Base-by-base conservation (phyloP, 2,329 filamentous ascomycete genomes). In the Arthrinium puccinioides region DNA sequence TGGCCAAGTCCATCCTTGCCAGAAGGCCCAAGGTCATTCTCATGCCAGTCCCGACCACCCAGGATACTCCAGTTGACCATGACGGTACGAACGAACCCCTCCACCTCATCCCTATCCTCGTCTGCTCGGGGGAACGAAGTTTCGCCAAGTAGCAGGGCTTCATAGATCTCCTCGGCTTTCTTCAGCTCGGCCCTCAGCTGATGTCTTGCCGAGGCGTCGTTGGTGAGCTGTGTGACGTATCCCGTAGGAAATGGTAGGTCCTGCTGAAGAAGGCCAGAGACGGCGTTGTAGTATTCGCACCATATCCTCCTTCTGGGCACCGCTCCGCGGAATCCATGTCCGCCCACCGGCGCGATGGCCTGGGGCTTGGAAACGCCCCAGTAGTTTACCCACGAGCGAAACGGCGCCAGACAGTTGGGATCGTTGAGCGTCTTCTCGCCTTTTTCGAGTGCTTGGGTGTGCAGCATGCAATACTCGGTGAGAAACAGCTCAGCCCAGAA, bases 31-130 rank as follows among this genome's bases (percentile, higher is more conserved):
- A 96, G 70, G 47, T 95, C 87, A 37, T 79, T 67, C 45, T 94
- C 84, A 28, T 71, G 74, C 89, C 89, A 96, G 13, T 76, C 76
- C 20, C 82, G 75, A 7, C 89, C 86, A 49, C 84, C 87, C 7
- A 96, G 62, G 23, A 92, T 69, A 34, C 75, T 69, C 92, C 92
- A 98, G 56, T 97, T 97, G 46, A 69, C 71, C 54, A 94, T 81
- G 9, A 87, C 84, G 37, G 82, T 74, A 44, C 84, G 76, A 15
- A 88, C 79, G 71, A 92, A 97, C 8, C 69, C 66, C 56, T 97
- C 90, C 3, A 97, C 76, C 53, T 90, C 84, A 30, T 74, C 67
- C 40, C 89, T 87, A 36, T 77, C 72, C 51, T 92, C 79, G 28
- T 85, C 82, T 1, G 92, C 89, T 48, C 79, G 83, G 0, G 92